Conservation (phyloP, 75 land plant genomes). For the Sequoia sempervirens region DNA sequence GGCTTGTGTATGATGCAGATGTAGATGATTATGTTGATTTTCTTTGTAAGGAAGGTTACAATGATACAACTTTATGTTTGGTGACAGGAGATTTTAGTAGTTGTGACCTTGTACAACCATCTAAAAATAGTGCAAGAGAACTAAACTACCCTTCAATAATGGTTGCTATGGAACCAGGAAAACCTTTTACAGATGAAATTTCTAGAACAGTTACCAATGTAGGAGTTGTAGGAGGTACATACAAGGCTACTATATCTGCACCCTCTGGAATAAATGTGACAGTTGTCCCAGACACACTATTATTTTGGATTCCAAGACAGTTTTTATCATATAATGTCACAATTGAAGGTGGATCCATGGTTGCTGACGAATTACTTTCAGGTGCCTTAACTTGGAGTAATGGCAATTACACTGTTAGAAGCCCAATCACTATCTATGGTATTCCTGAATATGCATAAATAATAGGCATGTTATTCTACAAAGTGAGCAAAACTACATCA, state of each 20-base stretch:
- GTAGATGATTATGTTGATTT: not conserved
- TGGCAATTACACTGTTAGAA: no score
- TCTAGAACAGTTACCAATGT: constrained; percentile 78
- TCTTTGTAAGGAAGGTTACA: not conserved
- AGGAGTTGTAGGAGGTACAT: constrained; percentile 40
- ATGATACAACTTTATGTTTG: not conserved
- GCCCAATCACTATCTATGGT: not conserved
- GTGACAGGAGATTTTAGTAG: not conserved
- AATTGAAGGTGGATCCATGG: no score
- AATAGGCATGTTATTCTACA: no score
- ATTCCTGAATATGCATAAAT: not conserved
- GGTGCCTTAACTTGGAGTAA: no score
- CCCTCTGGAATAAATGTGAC: constrained; percentile 6
- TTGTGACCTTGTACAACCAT: no score
- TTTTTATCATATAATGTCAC: constrained; percentile 17
- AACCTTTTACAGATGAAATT: not conserved
- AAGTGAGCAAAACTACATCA: no score
- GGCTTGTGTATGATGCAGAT: no score
- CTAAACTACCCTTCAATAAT: no score
- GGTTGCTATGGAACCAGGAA: not conserved
- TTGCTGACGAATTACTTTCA: no score
- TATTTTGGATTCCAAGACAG: constrained; percentile 38
- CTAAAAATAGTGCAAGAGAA: no score
- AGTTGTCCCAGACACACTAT: constrained; percentile 42
- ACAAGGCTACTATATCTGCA: constrained; percentile 29